Percentiles rank a stretch among this genome's conserved stretches.
Evolutionary conservation across 805 yeast genomes (phyloP).

Genomic region (Candida adriatica): DNA sequence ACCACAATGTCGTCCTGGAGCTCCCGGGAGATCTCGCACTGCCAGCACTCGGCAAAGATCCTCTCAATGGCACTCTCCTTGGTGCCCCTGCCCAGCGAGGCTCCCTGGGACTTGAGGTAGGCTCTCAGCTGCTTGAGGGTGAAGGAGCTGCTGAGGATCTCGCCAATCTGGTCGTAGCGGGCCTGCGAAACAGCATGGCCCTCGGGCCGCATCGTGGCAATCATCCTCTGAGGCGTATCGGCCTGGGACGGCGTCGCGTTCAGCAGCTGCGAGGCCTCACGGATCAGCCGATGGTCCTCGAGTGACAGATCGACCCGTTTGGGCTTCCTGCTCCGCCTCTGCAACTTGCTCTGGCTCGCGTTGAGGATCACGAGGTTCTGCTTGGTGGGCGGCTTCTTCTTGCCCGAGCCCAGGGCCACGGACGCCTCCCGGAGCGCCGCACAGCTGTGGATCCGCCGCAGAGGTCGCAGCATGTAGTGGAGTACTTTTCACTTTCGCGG

Average conservation of each 20-base stretch:
- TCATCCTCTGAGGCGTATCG: constrained; percentile 5
- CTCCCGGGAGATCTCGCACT: constrained; percentile 8
- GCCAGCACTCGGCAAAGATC: constrained; percentile 16
- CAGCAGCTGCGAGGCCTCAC: constrained; percentile 9
- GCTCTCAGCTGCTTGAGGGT: constrained; percentile 13
- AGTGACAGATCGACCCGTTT: not conserved
- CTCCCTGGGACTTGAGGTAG: constrained; percentile 12
- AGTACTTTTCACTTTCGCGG: not conserved
- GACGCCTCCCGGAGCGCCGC: constrained; percentile 2
- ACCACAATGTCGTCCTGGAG: constrained; percentile 11
- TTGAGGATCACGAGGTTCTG: constrained; percentile 19
- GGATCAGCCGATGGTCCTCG: constrained; percentile 4
- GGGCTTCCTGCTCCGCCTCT: constrained; percentile 5
- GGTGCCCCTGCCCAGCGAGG: no score
- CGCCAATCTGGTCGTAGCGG: constrained; percentile 14
- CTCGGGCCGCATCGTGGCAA: constrained; percentile 12
- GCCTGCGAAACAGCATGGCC: constrained; percentile 11
- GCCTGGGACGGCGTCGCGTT: not conserved
- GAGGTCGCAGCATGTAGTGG: not conserved
- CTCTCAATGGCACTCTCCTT: constrained; percentile 6
- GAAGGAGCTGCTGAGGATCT: constrained; percentile 10
- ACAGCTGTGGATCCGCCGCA: constrained; percentile 7
- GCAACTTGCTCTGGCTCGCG: constrained; percentile 17
- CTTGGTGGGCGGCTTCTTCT: constrained; percentile 19
- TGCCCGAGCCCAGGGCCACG: constrained; percentile 17